Evolutionary conservation across 352 stramenopile species (phyloP), one percentile per base, ranked within the genome.

Genomic region (Globisporangium echinulatum): DNA sequence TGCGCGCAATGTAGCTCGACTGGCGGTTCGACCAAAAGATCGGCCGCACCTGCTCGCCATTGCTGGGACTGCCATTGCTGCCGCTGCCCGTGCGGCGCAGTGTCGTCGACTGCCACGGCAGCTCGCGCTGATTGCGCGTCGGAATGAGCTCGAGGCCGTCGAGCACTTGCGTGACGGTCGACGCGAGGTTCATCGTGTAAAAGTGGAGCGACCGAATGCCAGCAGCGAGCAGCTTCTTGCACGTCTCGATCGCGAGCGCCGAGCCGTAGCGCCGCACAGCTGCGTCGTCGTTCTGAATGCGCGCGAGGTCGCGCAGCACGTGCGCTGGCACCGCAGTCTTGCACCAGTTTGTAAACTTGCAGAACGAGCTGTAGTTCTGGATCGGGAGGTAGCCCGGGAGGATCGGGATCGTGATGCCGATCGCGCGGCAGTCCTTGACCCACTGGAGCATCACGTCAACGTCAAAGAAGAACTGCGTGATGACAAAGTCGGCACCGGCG

Each of bases 381-480:
- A 92, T 89, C 36, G 82, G 83, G 49, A 92, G 58, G 62, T 91
- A 94, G 5, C 97, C 97, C 0, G 97, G 97, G 38, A 99, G 71
- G 56, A 99, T 94, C 14, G 97, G 97, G 61, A 97, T 96, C 11
- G 82, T 81, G 61, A 99, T 99, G 54, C 96, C 97, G 44, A 77
- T 72, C 40, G 78, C 73, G 57, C 91, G 80, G 69, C 88, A 97
- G 64, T 98, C 92, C n/a, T 94, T 74, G 46, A 99, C 90, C 79
- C 98, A 99, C 57, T 86, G 80, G 48, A 96, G 79, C 82, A 98
- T 98, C 49, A 98, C 96, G 65, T 97, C 88, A 37, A 93, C 85
- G 69, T 99, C 97, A 67, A 99, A 99, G 75, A 99, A 99, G 90
- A 99, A 99, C 87, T 99, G 97, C n/a, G 96, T 99, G 71, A 99